Percentiles rank a stretch among this genome's conserved stretches.
phyloP scores from a whole-genome alignment of 768 basidiomycete species.

The Termitomyces eurrhizus region DNA sequence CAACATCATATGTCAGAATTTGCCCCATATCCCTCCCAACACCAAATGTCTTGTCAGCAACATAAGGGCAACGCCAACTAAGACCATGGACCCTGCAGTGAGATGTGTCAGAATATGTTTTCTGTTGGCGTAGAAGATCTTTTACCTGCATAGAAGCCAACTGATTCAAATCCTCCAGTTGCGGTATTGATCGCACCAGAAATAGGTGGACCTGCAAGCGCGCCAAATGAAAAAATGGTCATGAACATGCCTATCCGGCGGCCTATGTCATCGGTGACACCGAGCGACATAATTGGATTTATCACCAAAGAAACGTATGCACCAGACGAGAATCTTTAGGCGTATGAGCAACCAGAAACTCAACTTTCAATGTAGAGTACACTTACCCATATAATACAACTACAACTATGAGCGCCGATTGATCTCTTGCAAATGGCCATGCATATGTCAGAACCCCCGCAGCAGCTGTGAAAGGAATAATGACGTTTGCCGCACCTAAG shows the following conservation, averaged over 20 bases:
- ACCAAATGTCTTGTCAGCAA: slow-evolving; percentile 16
- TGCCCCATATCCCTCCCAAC: slow-evolving; percentile 13
- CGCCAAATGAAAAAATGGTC: slow-evolving; percentile 57
- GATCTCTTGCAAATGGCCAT: slow-evolving; percentile 61
- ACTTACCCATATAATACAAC: slow-evolving; percentile 61
- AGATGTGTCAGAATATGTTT: not conserved
- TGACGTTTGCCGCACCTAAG: slow-evolving; percentile 62
- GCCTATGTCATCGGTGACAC: slow-evolving; percentile 57
- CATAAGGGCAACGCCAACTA: slow-evolving; percentile 16
- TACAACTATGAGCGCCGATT: slow-evolving; percentile 45
- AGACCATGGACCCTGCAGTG: slow-evolving; percentile 16
- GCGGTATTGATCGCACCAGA: slow-evolving; percentile 61
- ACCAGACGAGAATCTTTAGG: slow-evolving; percentile 53
- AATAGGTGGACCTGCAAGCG: slow-evolving; percentile 67
- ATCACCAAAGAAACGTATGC: slow-evolving; percentile 54
- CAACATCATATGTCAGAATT: slow-evolving; percentile 8
- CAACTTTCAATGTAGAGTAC: not conserved
- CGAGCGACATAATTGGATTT: slow-evolving; percentile 59
- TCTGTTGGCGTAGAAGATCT: too few species aligned
- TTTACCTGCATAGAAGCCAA: slow-evolving; percentile 34
- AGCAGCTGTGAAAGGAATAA: slow-evolving; percentile 56
- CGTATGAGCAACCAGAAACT: not conserved
- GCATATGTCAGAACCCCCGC: slow-evolving; percentile 58
- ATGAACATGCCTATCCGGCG: slow-evolving; percentile 62
- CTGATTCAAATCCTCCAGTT: slow-evolving; percentile 48